Conservation (phyloP, 495 filamentous ascomycete species). For the Talaromyces adpressus region DNA sequence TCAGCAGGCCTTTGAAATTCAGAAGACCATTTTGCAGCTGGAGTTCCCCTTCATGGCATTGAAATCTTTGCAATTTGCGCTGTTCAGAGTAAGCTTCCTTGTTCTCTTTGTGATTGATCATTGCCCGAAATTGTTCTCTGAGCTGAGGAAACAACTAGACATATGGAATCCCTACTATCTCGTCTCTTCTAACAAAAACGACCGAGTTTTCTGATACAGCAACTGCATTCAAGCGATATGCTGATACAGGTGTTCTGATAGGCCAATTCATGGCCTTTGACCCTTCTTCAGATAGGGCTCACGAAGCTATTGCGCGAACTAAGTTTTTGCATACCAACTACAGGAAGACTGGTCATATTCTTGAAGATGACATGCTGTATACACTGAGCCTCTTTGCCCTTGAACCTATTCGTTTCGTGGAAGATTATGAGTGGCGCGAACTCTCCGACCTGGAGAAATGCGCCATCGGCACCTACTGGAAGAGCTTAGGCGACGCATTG, state of each 20-base stretch:
- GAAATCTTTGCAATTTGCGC: constrained; percentile 53
- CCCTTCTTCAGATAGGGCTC: constrained; percentile 42
- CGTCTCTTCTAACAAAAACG: constrained; percentile 47
- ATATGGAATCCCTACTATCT: constrained; percentile 60
- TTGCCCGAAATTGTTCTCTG: neutral
- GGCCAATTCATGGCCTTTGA: constrained; percentile 43
- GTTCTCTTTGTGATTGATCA: neutral
- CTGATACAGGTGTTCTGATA: constrained; percentile 54
- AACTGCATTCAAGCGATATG: constrained; percentile 53
- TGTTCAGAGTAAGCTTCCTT: constrained; percentile 45
- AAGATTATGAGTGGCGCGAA: constrained; percentile 54
- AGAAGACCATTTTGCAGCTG: constrained; percentile 35
- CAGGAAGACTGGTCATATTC: constrained; percentile 50
- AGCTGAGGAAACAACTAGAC: constrained; percentile 35
- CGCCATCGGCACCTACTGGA: constrained; percentile 60
- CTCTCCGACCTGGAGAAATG: constrained; percentile 56
- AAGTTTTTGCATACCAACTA: constrained; percentile 59
- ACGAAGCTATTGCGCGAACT: constrained; percentile 52
- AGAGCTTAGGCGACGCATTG: constrained; percentile 55
- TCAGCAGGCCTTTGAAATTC: constrained; percentile 51
- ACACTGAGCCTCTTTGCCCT: constrained; percentile 56
- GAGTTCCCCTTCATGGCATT: constrained; percentile 54
- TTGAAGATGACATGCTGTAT: constrained; percentile 60
- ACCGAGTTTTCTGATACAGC: constrained; percentile 47
- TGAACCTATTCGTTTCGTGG: constrained; percentile 52